A percentile compares a stretch with the other conserved stretches of the same genome.
phyloP scores from a whole-genome alignment of 306 rosid species.

The Corylus americana region DNA sequence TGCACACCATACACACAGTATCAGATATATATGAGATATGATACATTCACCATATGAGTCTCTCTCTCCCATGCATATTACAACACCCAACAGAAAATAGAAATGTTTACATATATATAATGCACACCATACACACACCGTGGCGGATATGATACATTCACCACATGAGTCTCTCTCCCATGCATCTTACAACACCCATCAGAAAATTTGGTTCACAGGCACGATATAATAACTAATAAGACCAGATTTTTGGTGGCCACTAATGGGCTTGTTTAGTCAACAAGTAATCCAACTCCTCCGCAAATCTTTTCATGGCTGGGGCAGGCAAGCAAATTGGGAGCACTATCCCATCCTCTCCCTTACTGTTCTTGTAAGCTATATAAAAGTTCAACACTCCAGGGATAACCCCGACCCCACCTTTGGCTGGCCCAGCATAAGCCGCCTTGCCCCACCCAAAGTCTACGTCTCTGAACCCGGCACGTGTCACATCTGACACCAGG shows the following conservation, averaged over 20 bases:
- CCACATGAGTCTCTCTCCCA: no score
- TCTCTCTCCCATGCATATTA: background rate
- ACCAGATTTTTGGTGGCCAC: background rate
- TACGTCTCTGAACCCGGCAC: conserved; percentile 44
- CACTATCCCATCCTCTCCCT: conserved; percentile 46
- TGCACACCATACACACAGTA: no score
- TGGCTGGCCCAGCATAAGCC: conserved; percentile 50
- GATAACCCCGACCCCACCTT: conserved; percentile 44
- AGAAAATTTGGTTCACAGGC: background rate
- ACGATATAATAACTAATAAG: background rate
- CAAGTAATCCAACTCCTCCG: conserved; percentile 22
- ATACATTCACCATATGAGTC: no score
- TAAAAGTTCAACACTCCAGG: conserved; percentile 51
- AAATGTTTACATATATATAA: no score
- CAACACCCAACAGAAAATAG: background rate
- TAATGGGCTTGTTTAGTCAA: conserved; percentile 4
- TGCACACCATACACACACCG: no score
- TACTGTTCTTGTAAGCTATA: conserved; percentile 28
- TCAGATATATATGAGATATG: no score
- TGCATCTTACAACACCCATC: background rate
- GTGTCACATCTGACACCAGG: conserved; percentile 54
- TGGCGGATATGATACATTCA: no score
- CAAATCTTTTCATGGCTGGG: conserved; percentile 49
- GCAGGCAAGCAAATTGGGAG: conserved; percentile 50
- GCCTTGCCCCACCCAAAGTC: conserved; percentile 70